A percentile compares a stretch with the other conserved stretches of the same genome.
phyloP scores from a whole-genome alignment of 768 basidiomycete species.

The Krasilnikovozyma curviuscula region DNA sequence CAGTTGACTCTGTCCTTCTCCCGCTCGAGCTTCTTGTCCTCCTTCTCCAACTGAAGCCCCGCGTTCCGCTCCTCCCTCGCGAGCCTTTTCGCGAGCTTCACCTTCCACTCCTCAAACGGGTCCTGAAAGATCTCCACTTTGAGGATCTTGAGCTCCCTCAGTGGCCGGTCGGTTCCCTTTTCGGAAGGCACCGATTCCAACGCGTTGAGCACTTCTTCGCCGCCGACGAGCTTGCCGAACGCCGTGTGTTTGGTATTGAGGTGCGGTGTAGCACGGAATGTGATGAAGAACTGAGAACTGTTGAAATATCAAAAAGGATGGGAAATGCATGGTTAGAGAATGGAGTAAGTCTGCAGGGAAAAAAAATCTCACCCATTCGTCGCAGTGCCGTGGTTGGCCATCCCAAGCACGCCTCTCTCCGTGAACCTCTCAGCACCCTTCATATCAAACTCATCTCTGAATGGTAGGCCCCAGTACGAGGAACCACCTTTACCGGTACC shows the following conservation, averaged over 20 bases:
- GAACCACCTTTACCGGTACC: conserved; percentile 87
- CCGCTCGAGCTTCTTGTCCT: conserved; percentile 21
- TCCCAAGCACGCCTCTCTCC: conserved; percentile 61
- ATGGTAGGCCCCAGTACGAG: conserved; percentile 85
- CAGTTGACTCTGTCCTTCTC: conserved; percentile 31
- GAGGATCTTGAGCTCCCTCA: conserved; percentile 65
- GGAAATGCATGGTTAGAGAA: conserved; percentile 1
- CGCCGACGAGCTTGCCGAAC: conserved; percentile 91
- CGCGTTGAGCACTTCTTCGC: conserved; percentile 69
- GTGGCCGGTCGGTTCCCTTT: conserved; percentile 67
- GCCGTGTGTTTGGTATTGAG: conserved; percentile 46
- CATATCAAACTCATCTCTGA: conserved; percentile 78
- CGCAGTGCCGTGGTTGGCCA: conserved; percentile 86
- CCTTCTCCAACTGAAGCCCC: conserved; percentile 2
- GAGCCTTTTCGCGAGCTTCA: conserved; percentile 56
- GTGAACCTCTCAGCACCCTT: conserved; percentile 80
- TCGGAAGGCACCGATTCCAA: conserved; percentile 65
- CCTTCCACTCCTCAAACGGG: conserved; percentile 84
- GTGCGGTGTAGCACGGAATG: conserved; percentile 63
- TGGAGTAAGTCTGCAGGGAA: conserved; percentile 14
- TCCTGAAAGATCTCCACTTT: conserved; percentile 80
- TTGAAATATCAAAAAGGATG: not conserved
- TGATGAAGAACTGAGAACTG: conserved; percentile 84
- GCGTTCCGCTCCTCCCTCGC: conserved; percentile 32
- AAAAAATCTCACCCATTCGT: conserved; percentile 49